Conservation (phyloP, 2,329 filamentous ascomycete species). For the Fusarium sp. region DNA sequence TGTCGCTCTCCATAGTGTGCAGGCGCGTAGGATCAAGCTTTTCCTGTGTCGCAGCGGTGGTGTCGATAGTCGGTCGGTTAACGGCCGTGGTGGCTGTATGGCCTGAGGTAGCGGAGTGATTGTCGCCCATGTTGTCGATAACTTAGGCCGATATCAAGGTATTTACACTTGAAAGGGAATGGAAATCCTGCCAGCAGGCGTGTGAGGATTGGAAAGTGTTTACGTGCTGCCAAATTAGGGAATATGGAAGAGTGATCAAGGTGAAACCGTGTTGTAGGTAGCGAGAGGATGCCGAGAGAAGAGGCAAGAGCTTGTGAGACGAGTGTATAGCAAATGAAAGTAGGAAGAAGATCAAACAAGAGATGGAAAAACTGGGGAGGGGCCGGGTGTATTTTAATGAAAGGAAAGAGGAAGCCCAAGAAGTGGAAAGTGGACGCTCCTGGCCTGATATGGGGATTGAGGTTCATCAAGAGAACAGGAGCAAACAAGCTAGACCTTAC, state of each 20-base stretch:
- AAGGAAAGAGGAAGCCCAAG: slow-evolving; percentile 21
- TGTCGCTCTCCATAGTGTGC: slow-evolving; percentile 15
- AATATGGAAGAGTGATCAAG: neutral
- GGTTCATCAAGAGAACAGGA: slow-evolving; percentile 33
- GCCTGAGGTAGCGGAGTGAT: slow-evolving; percentile 33
- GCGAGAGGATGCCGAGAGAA: slow-evolving; percentile 16
- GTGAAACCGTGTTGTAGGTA: neutral
- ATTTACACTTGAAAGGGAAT: slow-evolving; percentile 3
- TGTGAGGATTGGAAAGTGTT: neutral
- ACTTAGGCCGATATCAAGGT: slow-evolving; percentile 3
- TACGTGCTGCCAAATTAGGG: neutral
- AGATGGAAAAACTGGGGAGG: slow-evolving; percentile 26
- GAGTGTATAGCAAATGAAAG: slow-evolving; percentile 25
- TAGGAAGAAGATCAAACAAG: slow-evolving; percentile 26
- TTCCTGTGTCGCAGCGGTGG: slow-evolving; percentile 9
- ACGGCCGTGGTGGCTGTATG: slow-evolving; percentile 34
- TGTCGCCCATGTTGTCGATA: slow-evolving; percentile 42
- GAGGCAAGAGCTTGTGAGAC: slow-evolving; percentile 10
- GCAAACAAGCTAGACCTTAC: slow-evolving; percentile 18
- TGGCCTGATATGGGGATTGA: slow-evolving; percentile 37
- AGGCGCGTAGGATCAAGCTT: slow-evolving; percentile 31
- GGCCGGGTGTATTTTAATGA: slow-evolving; percentile 13
- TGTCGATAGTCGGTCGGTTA: slow-evolving; percentile 36
- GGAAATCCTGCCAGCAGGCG: slow-evolving; percentile 46
- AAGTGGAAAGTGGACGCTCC: slow-evolving; percentile 23